Conservation (phyloP, 768 basidiomycete genomes). For the Chlorophyllum brunneum region DNA sequence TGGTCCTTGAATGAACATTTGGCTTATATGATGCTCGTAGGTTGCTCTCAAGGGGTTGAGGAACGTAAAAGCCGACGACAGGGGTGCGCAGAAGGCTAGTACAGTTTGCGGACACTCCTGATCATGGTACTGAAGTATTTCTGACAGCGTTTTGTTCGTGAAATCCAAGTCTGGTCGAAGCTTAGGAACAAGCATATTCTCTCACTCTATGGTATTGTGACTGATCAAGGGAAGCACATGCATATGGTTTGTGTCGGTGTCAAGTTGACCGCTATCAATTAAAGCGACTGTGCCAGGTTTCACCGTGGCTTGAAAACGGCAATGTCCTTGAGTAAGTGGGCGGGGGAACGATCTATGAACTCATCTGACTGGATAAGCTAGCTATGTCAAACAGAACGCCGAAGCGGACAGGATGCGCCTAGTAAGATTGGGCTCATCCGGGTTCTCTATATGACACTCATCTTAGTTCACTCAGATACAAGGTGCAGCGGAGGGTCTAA, state of each 20-base stretch:
- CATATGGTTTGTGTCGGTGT: too few species aligned
- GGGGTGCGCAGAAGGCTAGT: conserved; percentile 37
- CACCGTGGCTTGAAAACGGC: conserved; percentile 59
- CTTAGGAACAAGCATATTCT: conserved; percentile 49
- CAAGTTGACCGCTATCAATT: too few species aligned
- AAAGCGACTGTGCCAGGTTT: conserved; percentile 46
- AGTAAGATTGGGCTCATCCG: conserved; percentile 26
- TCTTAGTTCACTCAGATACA: conserved; percentile 32
- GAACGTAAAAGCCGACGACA: conserved; percentile 39
- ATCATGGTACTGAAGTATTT: not conserved
- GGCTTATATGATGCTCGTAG: conserved; percentile 23
- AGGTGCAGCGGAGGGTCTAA: too few species aligned
- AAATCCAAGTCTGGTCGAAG: conserved; percentile 51
- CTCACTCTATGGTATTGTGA: conserved; percentile 55
- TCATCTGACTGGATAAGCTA: conserved; percentile 20
- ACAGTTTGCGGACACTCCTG: not conserved
- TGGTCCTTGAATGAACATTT: not conserved
- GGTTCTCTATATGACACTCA: not conserved
- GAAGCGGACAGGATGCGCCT: conserved; percentile 37
- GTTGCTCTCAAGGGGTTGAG: conserved; percentile 57
- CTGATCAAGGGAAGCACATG: conserved; percentile 45
- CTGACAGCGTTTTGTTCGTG: conserved; percentile 50
- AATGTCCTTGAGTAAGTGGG: conserved; percentile 55
- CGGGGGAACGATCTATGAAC: too few species aligned
- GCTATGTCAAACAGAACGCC: conserved; percentile 36